These are phyloP conservation scores for Jacaranda mimosifolia DNA, from an alignment of 257 asterid species.

Conservation along the genomic window DNA sequence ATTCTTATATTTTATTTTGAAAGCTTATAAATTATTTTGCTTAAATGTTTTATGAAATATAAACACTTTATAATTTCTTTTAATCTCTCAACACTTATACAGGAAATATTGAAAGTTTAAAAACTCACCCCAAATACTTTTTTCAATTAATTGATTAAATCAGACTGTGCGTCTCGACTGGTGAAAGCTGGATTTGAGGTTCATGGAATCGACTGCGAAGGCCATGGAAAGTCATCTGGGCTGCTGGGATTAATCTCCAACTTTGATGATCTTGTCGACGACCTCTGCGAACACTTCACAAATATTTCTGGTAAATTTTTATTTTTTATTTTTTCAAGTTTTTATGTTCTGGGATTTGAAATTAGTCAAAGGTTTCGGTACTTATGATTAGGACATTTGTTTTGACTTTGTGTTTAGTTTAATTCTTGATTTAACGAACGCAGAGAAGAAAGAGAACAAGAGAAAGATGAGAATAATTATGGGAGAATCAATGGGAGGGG, in stretches of 20 bases:
- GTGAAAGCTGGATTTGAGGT: slow-evolving; percentile 66
- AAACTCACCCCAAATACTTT: no score
- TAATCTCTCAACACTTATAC: no score
- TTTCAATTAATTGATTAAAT: no score
- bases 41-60: no score
- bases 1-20: no score
- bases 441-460: slow-evolving; percentile 58
- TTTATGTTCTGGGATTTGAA: background rate
- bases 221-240: slow-evolving; percentile 79
- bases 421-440: background rate
- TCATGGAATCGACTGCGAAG: slow-evolving; percentile 64
- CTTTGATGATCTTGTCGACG: slow-evolving; percentile 69
- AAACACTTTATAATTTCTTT: no score
- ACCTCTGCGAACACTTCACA: slow-evolving; percentile 60
- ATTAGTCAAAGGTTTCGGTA: background rate
- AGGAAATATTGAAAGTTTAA: no score
- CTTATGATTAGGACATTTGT: no score
- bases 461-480: slow-evolving; percentile 56
- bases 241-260: slow-evolving; percentile 56
- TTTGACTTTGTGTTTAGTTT: no score
- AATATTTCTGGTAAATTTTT: slow-evolving; percentile 60
- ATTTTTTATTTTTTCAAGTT: background rate
- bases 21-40: no score
- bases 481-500: slow-evolving; percentile 94
- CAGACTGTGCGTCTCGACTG: slow-evolving; percentile 55